Conservation (phyloP, 768 basidiomycete genomes). For the Hericium rajendrae region DNA sequence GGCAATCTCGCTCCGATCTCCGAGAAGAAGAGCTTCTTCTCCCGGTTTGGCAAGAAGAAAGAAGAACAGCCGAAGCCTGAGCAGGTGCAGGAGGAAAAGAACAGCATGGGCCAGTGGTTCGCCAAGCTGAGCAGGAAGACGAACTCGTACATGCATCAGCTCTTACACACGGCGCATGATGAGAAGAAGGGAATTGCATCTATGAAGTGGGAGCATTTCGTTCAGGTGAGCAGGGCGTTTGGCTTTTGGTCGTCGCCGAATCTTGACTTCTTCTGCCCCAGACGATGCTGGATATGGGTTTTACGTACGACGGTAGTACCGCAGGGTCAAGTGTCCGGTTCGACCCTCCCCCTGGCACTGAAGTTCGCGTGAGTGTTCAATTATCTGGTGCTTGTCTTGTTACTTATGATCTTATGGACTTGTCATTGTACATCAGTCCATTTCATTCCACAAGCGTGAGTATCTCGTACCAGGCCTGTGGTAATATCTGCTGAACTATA, state of each 20-base stretch:
- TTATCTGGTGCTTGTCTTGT: neutral
- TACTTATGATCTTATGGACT: neutral
- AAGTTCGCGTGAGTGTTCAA: slow-evolving; percentile 4
- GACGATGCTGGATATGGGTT: slow-evolving; percentile 24
- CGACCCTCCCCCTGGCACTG: slow-evolving; percentile 18
- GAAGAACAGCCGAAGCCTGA: slow-evolving; percentile 28
- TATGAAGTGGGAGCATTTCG: slow-evolving; percentile 26
- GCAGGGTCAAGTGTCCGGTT: slow-evolving; percentile 25
- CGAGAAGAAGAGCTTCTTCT: slow-evolving; percentile 39
- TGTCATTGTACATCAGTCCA: slow-evolving; percentile 9
- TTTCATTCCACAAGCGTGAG: slow-evolving; percentile 24
- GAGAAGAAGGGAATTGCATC: slow-evolving; percentile 15
- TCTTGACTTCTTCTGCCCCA: slow-evolving; percentile 1
- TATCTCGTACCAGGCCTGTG: neutral
- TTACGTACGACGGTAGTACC: slow-evolving; percentile 19
- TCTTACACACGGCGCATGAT: slow-evolving; percentile 15
- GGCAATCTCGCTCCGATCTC: slow-evolving; percentile 39
- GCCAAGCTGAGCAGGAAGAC: slow-evolving; percentile 15
- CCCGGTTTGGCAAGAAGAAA: slow-evolving; percentile 35
- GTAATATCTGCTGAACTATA: neutral
- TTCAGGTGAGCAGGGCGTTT: slow-evolving; percentile 13
- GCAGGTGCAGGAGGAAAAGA: slow-evolving; percentile 25
- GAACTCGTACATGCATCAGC: slow-evolving; percentile 10
- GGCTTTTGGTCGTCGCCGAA: neutral
- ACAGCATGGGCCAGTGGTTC: slow-evolving; percentile 17